phyloP scores from a whole-genome alignment of 192 early-diverging fungal genomes.

The Kickxella alabastrina region DNA sequence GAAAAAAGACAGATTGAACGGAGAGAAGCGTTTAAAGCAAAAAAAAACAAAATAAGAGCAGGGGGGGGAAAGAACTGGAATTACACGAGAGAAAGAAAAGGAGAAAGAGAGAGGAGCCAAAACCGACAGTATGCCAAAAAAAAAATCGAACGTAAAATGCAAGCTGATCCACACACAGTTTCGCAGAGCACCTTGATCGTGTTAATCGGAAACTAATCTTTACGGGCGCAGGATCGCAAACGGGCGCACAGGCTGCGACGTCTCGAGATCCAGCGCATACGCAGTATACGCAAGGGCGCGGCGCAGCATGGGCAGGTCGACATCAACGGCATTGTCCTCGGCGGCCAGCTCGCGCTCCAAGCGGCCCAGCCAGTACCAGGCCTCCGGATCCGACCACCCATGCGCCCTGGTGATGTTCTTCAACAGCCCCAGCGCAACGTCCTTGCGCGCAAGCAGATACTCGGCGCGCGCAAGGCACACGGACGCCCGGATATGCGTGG shows the following conservation, averaged over 20 bases:
- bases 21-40: too few relatives aligned
- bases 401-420: slow-evolving; percentile 49
- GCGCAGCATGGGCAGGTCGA: slow-evolving; percentile 14
- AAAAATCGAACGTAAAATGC: too few relatives aligned
- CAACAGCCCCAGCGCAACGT: slow-evolving; percentile 46
- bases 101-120: too few relatives aligned
- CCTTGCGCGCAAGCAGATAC: slow-evolving; percentile 38
- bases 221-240: slow-evolving; percentile 24
- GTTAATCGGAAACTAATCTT: too few relatives aligned
- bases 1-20: neutral
- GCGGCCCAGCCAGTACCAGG: slow-evolving; percentile 51
- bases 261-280: slow-evolving; percentile 49
- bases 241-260: slow-evolving; percentile 40
- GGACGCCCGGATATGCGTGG: slow-evolving; percentile 37
- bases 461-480: slow-evolving; percentile 44
- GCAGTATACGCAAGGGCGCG: slow-evolving; percentile 37
- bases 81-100: neutral
- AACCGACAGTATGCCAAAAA: too few relatives aligned
- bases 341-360: slow-evolving; percentile 47
- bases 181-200: too few relatives aligned
- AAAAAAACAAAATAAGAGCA: too few relatives aligned
- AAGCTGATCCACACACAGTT: too few relatives aligned
- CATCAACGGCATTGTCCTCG: slow-evolving; percentile 13
- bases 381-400: slow-evolving; percentile 52
- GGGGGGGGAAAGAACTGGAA: neutral